phyloP scores from a whole-genome alignment of 139 green algal genomes.

The Microglena sp. region DNA sequence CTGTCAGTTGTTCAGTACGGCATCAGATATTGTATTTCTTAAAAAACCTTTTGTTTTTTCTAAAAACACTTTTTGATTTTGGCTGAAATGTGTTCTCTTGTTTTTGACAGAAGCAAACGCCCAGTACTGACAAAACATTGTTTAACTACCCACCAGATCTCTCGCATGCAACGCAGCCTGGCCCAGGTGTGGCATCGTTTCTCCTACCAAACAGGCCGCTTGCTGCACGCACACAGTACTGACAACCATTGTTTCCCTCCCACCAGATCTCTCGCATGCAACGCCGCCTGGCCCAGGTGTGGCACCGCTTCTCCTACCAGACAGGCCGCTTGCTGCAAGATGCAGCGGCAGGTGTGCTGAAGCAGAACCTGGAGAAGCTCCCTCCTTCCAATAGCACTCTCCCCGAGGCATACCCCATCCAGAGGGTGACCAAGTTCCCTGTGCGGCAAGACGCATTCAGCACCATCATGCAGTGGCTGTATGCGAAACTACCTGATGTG shows the following conservation, averaged over 20 bases:
- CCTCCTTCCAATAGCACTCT: neutral
- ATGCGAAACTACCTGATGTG: conserved; percentile 10
- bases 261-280: conserved; percentile 11
- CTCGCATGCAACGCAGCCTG: conserved; percentile 3
- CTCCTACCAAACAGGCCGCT: neutral
- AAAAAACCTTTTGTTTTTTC: too few species aligned
- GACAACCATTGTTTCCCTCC: too few species aligned
- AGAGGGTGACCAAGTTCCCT: conserved; percentile 6
- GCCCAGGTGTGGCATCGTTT: conserved; percentile 8
- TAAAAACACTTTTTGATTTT: too few species aligned
- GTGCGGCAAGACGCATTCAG: conserved; percentile 6
- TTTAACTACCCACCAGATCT: too few species aligned
- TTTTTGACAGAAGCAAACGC: too few species aligned
- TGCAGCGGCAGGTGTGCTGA: neutral
- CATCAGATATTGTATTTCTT: too few species aligned
- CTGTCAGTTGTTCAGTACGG: too few species aligned
- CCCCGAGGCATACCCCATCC: neutral
- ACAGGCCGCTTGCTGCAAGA: neutral
- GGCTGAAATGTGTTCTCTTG: too few species aligned
- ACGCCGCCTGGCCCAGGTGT: neutral
- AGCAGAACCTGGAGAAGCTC: neutral
- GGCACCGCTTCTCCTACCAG: conserved; percentile 9
- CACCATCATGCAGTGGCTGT: conserved; percentile 15
- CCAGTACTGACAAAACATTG: too few species aligned
- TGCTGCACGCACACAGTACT: too few species aligned